Conservation (phyloP, 495 filamentous ascomycete species). For the Sordaria brevicollis region DNA sequence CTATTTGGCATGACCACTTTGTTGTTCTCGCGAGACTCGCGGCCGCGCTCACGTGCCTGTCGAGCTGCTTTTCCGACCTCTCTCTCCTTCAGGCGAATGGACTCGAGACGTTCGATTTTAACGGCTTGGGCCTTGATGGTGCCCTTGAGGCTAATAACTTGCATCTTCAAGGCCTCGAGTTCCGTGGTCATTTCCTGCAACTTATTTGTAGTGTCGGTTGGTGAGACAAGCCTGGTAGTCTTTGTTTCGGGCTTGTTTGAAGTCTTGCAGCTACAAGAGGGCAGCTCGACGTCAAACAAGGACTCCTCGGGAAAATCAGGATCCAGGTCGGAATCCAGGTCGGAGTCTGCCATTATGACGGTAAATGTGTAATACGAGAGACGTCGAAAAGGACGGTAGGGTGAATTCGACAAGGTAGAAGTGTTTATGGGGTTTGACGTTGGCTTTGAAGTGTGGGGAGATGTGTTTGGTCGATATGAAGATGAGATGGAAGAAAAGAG, state of each 20-base stretch:
- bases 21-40: too few relatives aligned
- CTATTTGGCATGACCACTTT: too few relatives aligned
- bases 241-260: too few relatives aligned
- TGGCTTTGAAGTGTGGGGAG: neutral
- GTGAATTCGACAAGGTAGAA: neutral
- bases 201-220: neutral
- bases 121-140: too few relatives aligned
- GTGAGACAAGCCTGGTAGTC: neutral
- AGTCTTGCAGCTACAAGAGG: too few relatives aligned
- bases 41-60: too few relatives aligned
- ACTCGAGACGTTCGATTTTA: too few relatives aligned
- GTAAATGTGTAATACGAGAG: neutral
- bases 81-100: too few relatives aligned
- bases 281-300: too few relatives aligned
- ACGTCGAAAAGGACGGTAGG: neutral
- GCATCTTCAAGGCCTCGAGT: neutral
- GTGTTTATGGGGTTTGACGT: neutral
- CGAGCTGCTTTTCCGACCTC: too few relatives aligned
- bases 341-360: neutral
- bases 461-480: neutral
- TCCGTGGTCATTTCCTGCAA: neutral
- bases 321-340: neutral
- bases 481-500: neutral
- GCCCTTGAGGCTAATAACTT: neutral
- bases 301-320: too few relatives aligned